Evolutionary conservation across 257 asterid genomes (phyloP).

Genomic region (Ilex aquifolium): DNA sequence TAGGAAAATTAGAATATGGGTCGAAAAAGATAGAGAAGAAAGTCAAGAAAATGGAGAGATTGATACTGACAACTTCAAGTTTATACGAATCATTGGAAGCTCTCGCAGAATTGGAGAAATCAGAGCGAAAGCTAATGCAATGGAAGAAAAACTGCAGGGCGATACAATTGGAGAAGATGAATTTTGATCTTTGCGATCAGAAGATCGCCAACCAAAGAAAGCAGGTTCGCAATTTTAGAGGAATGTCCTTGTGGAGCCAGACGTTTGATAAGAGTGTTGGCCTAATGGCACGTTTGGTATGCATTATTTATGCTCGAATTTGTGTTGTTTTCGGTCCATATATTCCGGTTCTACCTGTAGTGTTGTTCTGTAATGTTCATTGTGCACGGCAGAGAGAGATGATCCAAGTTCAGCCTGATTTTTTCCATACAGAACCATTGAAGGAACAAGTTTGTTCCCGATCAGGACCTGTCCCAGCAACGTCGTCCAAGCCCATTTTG

Average conservation of each 20-base stretch:
- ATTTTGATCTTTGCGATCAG: slow-evolving; percentile 27
- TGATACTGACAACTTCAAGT: slow-evolving; percentile 36
- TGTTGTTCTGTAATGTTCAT: slow-evolving; percentile 5
- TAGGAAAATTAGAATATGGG: slow-evolving; percentile 42
- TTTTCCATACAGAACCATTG: slow-evolving; percentile 10
- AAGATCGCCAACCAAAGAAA: slow-evolving; percentile 55
- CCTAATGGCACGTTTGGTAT: slow-evolving; percentile 51
- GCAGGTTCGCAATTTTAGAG: slow-evolving; percentile 42
- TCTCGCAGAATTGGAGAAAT: slow-evolving; percentile 49
- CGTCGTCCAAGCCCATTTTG: slow-evolving; percentile 31
- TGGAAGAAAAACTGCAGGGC: slow-evolving; percentile 27
- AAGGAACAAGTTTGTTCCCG: slow-evolving; percentile 32
- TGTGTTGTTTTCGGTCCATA: slow-evolving; percentile 42
- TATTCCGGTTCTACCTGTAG: slow-evolving; percentile 17
- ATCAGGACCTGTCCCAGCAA: slow-evolving; percentile 40
- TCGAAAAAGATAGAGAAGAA: slow-evolving; percentile 36
- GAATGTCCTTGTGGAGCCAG: slow-evolving; percentile 55
- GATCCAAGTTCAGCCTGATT: background rate
- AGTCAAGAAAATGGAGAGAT: slow-evolving; percentile 51
- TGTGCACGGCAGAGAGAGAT: slow-evolving; percentile 15
- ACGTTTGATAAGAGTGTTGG: slow-evolving; percentile 55
- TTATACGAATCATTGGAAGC: slow-evolving; percentile 46
- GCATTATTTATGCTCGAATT: slow-evolving; percentile 40
- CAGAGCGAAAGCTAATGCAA: slow-evolving; percentile 40
- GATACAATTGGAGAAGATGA: slow-evolving; percentile 21